Evolutionary conservation across 2,329 filamentous ascomycete species (phyloP).

Genomic region (Chrysosphaeria jannelii): DNA sequence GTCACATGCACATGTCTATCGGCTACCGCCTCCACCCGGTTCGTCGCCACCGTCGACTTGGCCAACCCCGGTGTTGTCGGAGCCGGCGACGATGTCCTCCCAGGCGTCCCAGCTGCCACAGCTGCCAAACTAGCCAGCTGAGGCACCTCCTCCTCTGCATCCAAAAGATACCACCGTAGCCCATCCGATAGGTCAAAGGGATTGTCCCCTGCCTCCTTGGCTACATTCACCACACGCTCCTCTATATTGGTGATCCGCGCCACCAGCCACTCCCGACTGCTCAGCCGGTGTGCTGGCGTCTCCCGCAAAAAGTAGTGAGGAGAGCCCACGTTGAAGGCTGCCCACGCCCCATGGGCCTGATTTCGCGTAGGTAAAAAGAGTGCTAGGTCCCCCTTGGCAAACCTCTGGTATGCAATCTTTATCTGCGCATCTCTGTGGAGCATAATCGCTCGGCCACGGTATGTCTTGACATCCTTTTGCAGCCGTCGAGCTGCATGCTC

Average conservation of each 20-base stretch:
- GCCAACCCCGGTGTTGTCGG: constrained; percentile 78
- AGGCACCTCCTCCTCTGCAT: constrained; percentile 77
- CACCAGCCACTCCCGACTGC: constrained; percentile 79
- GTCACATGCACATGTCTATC: constrained; percentile 25
- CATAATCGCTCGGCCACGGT: constrained; percentile 60
- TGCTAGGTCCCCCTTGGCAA: constrained; percentile 88
- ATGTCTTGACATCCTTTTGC: constrained; percentile 62
- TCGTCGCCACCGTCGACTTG: constrained; percentile 72
- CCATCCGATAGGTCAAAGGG: constrained; percentile 92
- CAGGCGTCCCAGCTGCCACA: too few species aligned
- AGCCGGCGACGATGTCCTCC: too few species aligned
- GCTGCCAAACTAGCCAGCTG: too few species aligned
- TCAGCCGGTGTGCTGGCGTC: constrained; percentile 61
- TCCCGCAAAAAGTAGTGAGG: constrained; percentile 93
- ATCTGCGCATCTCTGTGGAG: constrained; percentile 67
- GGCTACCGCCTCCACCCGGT: constrained; percentile 62
- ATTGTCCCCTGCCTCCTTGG: constrained; percentile 67
- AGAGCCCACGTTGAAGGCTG: constrained; percentile 90
- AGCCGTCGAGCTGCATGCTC: constrained; percentile 83
- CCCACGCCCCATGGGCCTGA: constrained; percentile 84
- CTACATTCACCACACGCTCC: constrained; percentile 77
- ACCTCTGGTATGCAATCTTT: constrained; percentile 84
- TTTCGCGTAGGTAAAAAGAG: constrained; percentile 85
- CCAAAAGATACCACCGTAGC: constrained; percentile 82
- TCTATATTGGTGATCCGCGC: constrained; percentile 77